Conservation (phyloP, 345 rosid species). For the Salix brachista region DNA sequence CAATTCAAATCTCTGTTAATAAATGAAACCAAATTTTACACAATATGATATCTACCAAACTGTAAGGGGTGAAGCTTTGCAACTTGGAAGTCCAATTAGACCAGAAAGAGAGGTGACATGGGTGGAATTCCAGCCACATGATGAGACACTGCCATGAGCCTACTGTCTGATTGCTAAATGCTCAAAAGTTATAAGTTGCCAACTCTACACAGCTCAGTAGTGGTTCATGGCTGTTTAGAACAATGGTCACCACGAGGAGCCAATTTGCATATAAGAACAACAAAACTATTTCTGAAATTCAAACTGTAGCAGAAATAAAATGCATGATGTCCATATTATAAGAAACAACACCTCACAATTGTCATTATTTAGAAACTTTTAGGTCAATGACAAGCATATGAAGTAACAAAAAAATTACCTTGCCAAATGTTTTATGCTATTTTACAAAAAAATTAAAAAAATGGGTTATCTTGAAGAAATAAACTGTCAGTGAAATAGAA, state of each 20-base stretch:
- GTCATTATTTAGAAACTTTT: not conserved
- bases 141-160: not conserved
- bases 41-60: not conserved
- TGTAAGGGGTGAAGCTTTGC: not conserved
- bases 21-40: not conserved
- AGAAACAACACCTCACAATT: not conserved
- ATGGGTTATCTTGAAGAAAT: not conserved
- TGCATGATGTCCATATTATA: not conserved
- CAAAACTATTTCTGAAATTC: not conserved
- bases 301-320: not conserved
- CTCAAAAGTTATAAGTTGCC: not conserved
- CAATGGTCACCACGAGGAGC: not conserved
- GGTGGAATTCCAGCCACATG: not conserved
- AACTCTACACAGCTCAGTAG: not conserved
- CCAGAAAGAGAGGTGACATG: not conserved
- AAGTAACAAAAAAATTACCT: not conserved
- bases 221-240: not conserved
- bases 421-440: not conserved
- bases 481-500: not conserved
- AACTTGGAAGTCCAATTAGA: not conserved
- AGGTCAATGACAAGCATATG: not conserved
- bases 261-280: not conserved
- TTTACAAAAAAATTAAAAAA: not conserved
- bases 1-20: slow-evolving; percentile 8
- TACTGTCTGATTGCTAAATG: not conserved